Conservation (phyloP, 306 rosid species). For the Erythrophleum fordii region DNA sequence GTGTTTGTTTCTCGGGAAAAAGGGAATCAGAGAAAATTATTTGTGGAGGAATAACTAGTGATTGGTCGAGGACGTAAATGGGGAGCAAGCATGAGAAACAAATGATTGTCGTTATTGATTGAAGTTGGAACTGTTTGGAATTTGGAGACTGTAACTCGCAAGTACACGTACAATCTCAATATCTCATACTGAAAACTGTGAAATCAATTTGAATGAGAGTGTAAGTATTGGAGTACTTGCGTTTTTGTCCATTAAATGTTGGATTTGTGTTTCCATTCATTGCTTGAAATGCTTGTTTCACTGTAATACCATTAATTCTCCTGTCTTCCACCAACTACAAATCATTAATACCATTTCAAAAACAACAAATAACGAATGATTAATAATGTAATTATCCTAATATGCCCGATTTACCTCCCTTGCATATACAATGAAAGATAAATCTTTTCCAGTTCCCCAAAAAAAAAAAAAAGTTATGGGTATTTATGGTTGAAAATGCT, state of each 20-base stretch:
- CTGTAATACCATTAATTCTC: neutral
- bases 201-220: neutral
- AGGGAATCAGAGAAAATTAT: neutral
- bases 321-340: neutral
- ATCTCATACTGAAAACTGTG: neutral
- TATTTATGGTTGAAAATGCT: too few species aligned
- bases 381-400: neutral
- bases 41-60: neutral
- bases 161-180: neutral
- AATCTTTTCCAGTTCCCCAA: too few species aligned
- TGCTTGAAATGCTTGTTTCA: neutral
- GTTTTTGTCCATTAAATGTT: neutral
- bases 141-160: neutral
- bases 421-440: too few species aligned
- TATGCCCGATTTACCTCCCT: too few species aligned
- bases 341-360: too few species aligned
- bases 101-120: neutral
- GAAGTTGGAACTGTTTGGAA: neutral
- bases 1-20: neutral
- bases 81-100: neutral
- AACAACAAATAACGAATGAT: neutral
- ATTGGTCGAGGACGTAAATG: neutral
- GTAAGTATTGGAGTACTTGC: neutral
- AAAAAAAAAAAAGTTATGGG: too few species aligned
- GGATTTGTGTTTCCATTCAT: neutral